Conservation (phyloP, 768 basidiomycete genomes). For the Russula vinacea region DNA sequence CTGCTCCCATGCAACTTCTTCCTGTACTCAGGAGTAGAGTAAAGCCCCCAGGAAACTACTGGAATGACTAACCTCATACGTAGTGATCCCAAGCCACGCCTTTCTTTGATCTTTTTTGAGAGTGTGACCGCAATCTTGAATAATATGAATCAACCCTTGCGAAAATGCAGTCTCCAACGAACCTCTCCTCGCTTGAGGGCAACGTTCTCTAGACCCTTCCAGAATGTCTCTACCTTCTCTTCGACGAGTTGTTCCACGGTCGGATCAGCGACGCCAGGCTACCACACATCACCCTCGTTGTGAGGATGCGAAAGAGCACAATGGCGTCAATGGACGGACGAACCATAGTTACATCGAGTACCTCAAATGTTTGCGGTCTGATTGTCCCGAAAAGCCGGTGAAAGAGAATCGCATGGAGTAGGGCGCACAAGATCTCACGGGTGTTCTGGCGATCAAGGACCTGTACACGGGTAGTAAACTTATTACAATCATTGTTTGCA, state of each 20-base stretch:
- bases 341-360: slow-evolving; percentile 84
- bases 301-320: not conserved
- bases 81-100: slow-evolving; percentile 64
- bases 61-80: slow-evolving; percentile 42
- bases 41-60: not conserved
- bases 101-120: slow-evolving; percentile 76
- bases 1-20: slow-evolving; percentile 85
- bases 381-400: slow-evolving; percentile 80
- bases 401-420: slow-evolving; percentile 81
- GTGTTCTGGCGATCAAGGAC: slow-evolving; percentile 67
- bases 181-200: slow-evolving; percentile 70
- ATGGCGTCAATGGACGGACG: slow-evolving; percentile 29
- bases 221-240: slow-evolving; percentile 74
- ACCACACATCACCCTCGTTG: not conserved
- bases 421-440: slow-evolving; percentile 69
- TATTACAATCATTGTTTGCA: not conserved
- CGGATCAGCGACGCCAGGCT: slow-evolving; percentile 77
- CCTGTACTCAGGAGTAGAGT: slow-evolving; percentile 40
- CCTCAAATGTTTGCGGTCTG: slow-evolving; percentile 72
- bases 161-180: not conserved
- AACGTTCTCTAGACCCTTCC: slow-evolving; percentile 68
- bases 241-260: slow-evolving; percentile 69
- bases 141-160: not conserved
- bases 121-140: slow-evolving; percentile 67
- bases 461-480: slow-evolving; percentile 37